Evolutionary conservation across 2,329 filamentous ascomycete genomes (phyloP).

Genomic region (Paraconiothyrium sp.): DNA sequence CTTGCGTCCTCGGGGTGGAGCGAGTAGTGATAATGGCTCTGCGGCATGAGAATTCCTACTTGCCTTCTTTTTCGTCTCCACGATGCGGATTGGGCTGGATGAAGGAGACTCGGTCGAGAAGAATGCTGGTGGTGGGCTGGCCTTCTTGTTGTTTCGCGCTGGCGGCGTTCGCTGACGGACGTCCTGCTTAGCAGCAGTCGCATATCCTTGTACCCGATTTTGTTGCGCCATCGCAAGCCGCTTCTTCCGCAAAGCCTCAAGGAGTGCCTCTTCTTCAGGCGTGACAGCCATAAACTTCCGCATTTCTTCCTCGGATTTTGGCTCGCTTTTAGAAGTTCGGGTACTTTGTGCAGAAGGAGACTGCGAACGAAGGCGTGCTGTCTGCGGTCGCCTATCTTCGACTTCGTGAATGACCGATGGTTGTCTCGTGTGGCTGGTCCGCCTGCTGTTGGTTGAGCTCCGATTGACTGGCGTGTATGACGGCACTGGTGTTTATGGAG

Average conservation of each 20-base stretch:
- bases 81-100: constrained; percentile 30
- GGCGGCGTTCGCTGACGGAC: constrained; percentile 28
- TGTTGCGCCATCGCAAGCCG: constrained; percentile 57
- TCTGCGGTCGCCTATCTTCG: constrained; percentile 46
- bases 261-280: constrained; percentile 59
- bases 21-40: constrained; percentile 33
- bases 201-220: constrained; percentile 50
- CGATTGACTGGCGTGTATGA: constrained; percentile 29
- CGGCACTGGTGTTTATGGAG: constrained; percentile 41
- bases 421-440: constrained; percentile 46
- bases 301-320: constrained; percentile 34
- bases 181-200: constrained; percentile 46
- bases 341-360: constrained; percentile 42
- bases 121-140: constrained; percentile 38
- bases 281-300: constrained; percentile 59
- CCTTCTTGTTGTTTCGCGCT: constrained; percentile 20
- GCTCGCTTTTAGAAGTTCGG: constrained; percentile 46
- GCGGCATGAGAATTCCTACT: constrained; percentile 28
- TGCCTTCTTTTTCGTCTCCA: constrained; percentile 28
- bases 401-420: constrained; percentile 51
- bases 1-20: constrained; percentile 37
- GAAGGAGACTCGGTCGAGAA: constrained; percentile 35
- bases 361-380: constrained; percentile 30
- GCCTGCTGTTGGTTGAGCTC: constrained; percentile 33
- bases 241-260: constrained; percentile 61